Evolutionary conservation across 495 filamentous ascomycete species (phyloP).

Genomic region (Penicillium angulare): DNA sequence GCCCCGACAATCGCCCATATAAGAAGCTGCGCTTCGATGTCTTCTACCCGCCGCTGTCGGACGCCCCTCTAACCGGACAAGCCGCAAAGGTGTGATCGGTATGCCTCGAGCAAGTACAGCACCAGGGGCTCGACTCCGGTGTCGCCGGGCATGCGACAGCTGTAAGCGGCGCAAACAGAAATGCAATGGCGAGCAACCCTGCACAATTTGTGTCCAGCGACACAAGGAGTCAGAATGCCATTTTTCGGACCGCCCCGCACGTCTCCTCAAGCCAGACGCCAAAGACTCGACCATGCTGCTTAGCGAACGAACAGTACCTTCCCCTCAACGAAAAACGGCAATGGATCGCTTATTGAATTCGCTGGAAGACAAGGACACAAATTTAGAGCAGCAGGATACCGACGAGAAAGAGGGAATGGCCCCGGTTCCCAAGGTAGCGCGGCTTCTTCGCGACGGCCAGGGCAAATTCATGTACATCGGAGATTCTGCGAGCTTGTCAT

Average conservation of each 20-base stretch:
- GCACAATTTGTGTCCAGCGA: slow-evolving; percentile 63
- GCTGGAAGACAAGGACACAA: slow-evolving; percentile 36
- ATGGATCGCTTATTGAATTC: slow-evolving; percentile 43
- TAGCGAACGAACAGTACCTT: slow-evolving; percentile 34
- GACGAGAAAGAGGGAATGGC: slow-evolving; percentile 41
- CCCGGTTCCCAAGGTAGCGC: slow-evolving; percentile 45
- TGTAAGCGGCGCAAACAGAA: slow-evolving; percentile 81
- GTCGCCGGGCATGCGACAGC: slow-evolving; percentile 63
- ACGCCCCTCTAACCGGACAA: slow-evolving; percentile 8
- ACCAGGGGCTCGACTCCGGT: slow-evolving; percentile 38
- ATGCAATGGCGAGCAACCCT: slow-evolving; percentile 71
- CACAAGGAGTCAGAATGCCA: slow-evolving; percentile 48
- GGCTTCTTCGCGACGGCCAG: slow-evolving; percentile 54
- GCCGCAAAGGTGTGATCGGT: slow-evolving; percentile 2
- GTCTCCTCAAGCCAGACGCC: slow-evolving; percentile 33
- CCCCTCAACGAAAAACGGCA: slow-evolving; percentile 38
- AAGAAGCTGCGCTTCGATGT: slow-evolving; percentile 5
- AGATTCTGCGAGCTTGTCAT: slow-evolving; percentile 70
- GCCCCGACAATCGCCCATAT: not conserved
- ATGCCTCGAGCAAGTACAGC: slow-evolving; percentile 41
- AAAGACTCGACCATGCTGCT: slow-evolving; percentile 41
- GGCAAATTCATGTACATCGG: slow-evolving; percentile 66
- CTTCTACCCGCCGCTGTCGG: not conserved
- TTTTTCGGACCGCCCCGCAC: slow-evolving; percentile 44
- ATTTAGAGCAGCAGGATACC: slow-evolving; percentile 30